These are phyloP conservation scores for Rhexocercosporidium sp. DNA, from an alignment of 2,329 filamentous ascomycete species.

Conservation along the genomic window DNA sequence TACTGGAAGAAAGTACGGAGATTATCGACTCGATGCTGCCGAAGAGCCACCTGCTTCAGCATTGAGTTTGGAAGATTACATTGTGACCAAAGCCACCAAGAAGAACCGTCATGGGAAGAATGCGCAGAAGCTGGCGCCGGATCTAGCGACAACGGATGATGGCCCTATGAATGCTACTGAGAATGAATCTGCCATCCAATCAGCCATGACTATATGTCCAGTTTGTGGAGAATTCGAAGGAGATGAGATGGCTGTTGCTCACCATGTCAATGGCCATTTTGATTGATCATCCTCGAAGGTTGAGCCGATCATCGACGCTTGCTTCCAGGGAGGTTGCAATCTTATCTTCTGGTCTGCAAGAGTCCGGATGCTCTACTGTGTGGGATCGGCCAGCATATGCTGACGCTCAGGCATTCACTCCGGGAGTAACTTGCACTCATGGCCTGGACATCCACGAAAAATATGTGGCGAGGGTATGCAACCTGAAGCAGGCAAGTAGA, in stretches of 20 bases:
- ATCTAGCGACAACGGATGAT: neutral
- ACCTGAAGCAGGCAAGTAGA: too few relatives aligned
- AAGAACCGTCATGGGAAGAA: constrained; percentile 20
- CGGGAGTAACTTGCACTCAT: too few relatives aligned
- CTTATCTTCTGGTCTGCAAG: too few relatives aligned
- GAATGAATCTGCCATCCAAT: neutral
- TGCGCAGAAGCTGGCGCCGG: neutral
- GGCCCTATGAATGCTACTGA: neutral
- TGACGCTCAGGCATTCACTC: too few relatives aligned
- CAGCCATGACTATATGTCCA: constrained; percentile 29
- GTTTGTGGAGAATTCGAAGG: constrained; percentile 41
- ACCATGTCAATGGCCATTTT: constrained; percentile 40
- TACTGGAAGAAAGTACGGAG: constrained; percentile 19
- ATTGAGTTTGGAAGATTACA: constrained; percentile 32
- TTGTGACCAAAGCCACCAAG: constrained; percentile 27
- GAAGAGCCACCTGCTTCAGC: constrained; percentile 23
- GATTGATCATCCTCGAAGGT: constrained; percentile 19
- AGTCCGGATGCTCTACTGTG: too few relatives aligned
- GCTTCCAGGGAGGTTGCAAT: neutral
- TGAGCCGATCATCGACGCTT: neutral
- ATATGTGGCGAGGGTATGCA: too few relatives aligned
- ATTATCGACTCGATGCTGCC: constrained; percentile 30
- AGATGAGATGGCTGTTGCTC: constrained; percentile 38
- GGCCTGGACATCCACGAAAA: too few relatives aligned
- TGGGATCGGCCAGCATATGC: too few relatives aligned